A percentile compares a stretch with the other conserved stretches of the same genome.
These are phyloP conservation scores for Fusarium compactum DNA, from an alignment of 2,329 filamentous ascomycete genomes.

Conservation along the genomic window DNA sequence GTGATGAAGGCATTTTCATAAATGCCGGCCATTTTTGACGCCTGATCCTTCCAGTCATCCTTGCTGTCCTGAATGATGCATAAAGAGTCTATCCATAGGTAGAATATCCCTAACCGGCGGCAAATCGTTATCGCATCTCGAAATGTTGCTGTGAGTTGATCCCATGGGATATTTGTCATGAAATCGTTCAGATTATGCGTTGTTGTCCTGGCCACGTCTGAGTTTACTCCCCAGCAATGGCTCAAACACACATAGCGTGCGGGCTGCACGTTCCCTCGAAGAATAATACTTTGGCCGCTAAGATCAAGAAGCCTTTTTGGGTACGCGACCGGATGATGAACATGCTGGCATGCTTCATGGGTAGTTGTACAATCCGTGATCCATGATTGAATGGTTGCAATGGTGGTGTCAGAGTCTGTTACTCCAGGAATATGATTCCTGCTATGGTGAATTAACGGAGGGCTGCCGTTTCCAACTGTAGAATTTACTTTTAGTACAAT, in stretches of 20 bases:
- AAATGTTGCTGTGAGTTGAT: background rate
- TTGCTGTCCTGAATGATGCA: background rate
- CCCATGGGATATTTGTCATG: background rate
- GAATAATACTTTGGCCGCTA: background rate
- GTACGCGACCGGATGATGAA: background rate
- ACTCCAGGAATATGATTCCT: background rate
- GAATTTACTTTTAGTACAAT: background rate
- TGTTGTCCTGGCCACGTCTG: background rate
- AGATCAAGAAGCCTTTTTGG: background rate
- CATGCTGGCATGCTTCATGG: background rate
- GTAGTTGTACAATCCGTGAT: background rate
- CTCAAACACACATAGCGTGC: background rate
- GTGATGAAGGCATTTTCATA: background rate
- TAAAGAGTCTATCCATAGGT: background rate
- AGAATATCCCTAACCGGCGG: fast-evolving
- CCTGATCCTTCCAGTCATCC: background rate
- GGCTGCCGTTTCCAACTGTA: fast-evolving
- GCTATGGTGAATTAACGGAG: fast-evolving
- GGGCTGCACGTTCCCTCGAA: background rate
- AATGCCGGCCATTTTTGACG: background rate
- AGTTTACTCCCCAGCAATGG: background rate
- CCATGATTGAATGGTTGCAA: background rate
- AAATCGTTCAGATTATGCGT: fast-evolving
- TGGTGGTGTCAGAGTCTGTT: background rate
- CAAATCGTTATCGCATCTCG: background rate